Percentiles rank a stretch among this genome's conserved stretches.
Evolutionary conservation across 139 green algal species (phyloP).

Genomic region (Chlamydomonas schloesseri): DNA sequence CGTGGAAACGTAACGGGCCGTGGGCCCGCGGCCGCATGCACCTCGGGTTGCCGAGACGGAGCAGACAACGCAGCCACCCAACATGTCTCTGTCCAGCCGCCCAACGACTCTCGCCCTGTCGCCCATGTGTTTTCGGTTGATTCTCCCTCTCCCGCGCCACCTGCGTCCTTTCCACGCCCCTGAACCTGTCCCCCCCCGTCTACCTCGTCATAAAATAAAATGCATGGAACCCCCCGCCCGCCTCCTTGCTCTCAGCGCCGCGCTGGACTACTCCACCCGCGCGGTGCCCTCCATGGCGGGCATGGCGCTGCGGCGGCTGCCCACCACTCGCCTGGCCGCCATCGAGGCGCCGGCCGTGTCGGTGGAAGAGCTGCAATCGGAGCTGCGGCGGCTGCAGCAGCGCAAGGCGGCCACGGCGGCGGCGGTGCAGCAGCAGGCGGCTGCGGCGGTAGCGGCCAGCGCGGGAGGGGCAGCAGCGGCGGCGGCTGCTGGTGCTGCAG

Average conservation of each 20-base stretch:
- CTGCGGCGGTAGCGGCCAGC: not conserved
- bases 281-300: constrained; percentile 32
- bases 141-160: too few species aligned
- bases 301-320: constrained; percentile 1
- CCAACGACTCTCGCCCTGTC: too few species aligned
- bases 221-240: not conserved
- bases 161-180: too few species aligned
- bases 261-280: constrained; percentile 45
- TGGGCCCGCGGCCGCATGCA: too few species aligned
- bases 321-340: constrained; percentile 28
- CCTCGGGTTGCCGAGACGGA: too few species aligned
- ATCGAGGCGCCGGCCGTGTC: constrained; percentile 23
- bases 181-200: too few species aligned
- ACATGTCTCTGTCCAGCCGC: too few species aligned
- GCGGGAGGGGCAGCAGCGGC: not conserved
- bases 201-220: too few species aligned
- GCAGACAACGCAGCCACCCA: too few species aligned
- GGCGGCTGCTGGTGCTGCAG: not conserved
- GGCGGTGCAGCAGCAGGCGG: not conserved
- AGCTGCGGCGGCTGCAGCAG: constrained; percentile 40
- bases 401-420: constrained; percentile 42
- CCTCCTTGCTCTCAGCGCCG: constrained; percentile 9
- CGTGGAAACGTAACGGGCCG: too few species aligned
- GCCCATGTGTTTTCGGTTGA: too few species aligned
- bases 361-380: constrained; percentile 14